Evolutionary conservation across 805 yeast genomes (phyloP).

Genomic region (Metschnikowia colocasiae): DNA sequence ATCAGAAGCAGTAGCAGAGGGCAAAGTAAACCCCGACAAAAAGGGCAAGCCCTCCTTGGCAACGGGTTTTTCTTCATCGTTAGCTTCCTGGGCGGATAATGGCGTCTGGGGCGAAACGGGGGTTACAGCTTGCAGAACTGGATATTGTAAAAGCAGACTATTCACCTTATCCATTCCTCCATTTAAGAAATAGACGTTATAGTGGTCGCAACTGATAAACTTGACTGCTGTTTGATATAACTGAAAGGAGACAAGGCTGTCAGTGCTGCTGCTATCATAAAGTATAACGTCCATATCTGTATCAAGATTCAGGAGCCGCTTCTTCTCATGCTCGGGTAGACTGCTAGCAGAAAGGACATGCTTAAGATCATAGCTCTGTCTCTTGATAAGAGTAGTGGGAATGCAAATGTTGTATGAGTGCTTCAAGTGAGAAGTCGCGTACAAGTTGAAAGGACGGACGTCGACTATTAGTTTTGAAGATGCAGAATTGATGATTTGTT

Average conservation of each 20-base stretch:
- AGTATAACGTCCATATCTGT: slow-evolving; percentile 23
- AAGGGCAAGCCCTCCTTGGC: slow-evolving; percentile 14
- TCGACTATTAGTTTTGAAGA: slow-evolving; percentile 27
- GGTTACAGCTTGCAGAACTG: slow-evolving; percentile 12
- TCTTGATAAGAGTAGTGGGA: slow-evolving; percentile 43
- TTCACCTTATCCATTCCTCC: slow-evolving; percentile 26
- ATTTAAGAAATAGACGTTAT: slow-evolving; percentile 22
- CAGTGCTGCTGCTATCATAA: slow-evolving; percentile 32
- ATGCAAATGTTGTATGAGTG: slow-evolving; percentile 38
- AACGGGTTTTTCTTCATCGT: background rate
- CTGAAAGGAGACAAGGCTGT: slow-evolving; percentile 21
- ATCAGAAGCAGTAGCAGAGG: slow-evolving; percentile 36
- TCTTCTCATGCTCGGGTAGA: slow-evolving; percentile 21
- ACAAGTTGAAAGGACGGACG: slow-evolving; percentile 38
- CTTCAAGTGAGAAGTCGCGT: slow-evolving; percentile 26
- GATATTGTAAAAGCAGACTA: slow-evolving; percentile 10
- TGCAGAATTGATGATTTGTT: background rate
- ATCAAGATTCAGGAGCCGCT: slow-evolving; percentile 17
- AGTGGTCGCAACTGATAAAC: slow-evolving; percentile 23
- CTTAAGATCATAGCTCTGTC: slow-evolving; percentile 31
- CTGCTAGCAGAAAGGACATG: slow-evolving; percentile 32
- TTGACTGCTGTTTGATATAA: slow-evolving; percentile 35
- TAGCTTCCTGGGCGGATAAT: slow-evolving; percentile 7
- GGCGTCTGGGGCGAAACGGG: slow-evolving; percentile 13
- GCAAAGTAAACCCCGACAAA: slow-evolving; percentile 41